These are phyloP conservation scores for Kitagawia praeruptora DNA, from an alignment of 129 eudicot species.

Conservation along the genomic window DNA sequence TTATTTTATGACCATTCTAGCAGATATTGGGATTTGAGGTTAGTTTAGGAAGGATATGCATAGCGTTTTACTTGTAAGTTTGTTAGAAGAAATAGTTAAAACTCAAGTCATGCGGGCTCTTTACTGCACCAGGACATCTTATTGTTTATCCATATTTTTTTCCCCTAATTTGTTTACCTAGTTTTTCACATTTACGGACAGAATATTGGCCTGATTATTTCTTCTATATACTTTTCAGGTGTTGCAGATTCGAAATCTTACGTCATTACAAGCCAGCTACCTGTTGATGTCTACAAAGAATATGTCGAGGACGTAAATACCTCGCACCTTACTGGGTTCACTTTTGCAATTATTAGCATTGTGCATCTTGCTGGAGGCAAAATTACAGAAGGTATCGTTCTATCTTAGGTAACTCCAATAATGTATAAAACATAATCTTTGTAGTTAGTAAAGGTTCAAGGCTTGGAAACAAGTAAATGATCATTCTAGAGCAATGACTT, in stretches of 20 bases:
- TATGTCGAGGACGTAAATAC: conserved; percentile 59
- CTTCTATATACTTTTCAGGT: conserved; percentile 28
- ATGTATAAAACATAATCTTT: neutral
- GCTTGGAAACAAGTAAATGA: neutral
- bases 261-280: conserved; percentile 57
- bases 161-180: neutral
- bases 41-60: neutral
- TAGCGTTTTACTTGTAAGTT: neutral
- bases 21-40: neutral
- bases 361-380: conserved; percentile 85
- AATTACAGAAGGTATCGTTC: conserved; percentile 60
- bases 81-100: neutral
- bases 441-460: neutral
- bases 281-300: conserved; percentile 49
- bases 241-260: conserved; percentile 70
- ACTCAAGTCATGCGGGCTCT: neutral
- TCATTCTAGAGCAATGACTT: neutral
- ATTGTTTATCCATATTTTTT: neutral
- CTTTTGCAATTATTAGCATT: conserved; percentile 67
- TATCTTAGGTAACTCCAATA: conserved; percentile 8
- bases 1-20: neutral
- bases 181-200: neutral
- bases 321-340: conserved; percentile 54
- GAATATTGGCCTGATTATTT: neutral
- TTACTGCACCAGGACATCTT: neutral